Evolutionary conservation across 768 basidiomycete species (phyloP).

Genomic region (Macrolepiota albuminosa): DNA sequence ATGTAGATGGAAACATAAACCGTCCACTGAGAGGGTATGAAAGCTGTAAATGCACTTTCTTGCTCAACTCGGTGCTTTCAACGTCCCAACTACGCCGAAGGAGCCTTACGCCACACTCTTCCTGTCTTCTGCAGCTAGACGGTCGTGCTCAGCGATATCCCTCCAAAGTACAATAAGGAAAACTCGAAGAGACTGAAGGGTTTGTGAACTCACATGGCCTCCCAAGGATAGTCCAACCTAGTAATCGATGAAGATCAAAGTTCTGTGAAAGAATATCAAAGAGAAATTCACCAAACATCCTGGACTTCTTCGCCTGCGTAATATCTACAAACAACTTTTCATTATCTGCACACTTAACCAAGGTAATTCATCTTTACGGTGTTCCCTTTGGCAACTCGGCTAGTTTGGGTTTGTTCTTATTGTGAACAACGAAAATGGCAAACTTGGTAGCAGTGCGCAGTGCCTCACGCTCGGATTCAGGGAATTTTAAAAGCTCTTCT

Average conservation of each 20-base stretch:
- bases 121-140: constrained; percentile 46
- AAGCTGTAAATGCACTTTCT: background rate
- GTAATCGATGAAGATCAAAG: background rate
- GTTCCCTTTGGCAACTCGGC: constrained; percentile 65
- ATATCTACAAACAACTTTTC: constrained; percentile 45
- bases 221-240: constrained; percentile 87
- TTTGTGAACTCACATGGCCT: constrained; percentile 52
- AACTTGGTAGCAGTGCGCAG: constrained; percentile 69
- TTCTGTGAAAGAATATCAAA: no score
- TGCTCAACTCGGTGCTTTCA: background rate
- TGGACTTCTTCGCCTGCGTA: constrained; percentile 75
- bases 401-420: constrained; percentile 86
- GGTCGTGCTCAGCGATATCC: constrained; percentile 75
- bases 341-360: background rate
- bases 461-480: constrained; percentile 71
- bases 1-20: background rate
- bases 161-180: constrained; percentile 28
- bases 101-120: constrained; percentile 4
- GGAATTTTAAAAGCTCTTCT: constrained; percentile 53
- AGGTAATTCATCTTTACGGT: constrained; percentile 40
- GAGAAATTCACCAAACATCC: constrained; percentile 59
- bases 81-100: background rate
- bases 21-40: no score
- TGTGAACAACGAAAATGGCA: constrained; percentile 91
- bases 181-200: background rate